Evolutionary conservation across 768 basidiomycete genomes (phyloP).

Genomic region (Mycena chlorophos): DNA sequence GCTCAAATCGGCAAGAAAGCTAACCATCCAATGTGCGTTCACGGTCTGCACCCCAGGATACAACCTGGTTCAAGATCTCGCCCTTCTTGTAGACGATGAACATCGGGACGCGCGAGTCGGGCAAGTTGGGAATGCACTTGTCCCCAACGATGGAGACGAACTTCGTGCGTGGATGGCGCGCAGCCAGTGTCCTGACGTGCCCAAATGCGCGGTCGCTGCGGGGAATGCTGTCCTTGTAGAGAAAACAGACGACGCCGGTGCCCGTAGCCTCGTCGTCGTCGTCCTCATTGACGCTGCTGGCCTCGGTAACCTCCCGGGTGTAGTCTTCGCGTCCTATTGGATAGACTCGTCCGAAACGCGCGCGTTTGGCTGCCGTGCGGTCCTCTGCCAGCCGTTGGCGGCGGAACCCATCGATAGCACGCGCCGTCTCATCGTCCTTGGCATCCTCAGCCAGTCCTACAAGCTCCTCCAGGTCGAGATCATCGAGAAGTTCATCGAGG

Average conservation of each 20-base stretch:
- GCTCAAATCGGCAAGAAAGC: conserved; percentile 13
- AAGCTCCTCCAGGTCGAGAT: conserved; percentile 63
- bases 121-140: conserved; percentile 95
- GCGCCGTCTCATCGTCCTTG: conserved; percentile 72
- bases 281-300: conserved; percentile 69
- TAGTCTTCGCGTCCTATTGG: conserved; percentile 94
- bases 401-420: conserved; percentile 66
- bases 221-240: conserved; percentile 91
- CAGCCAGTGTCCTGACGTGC: conserved; percentile 72
- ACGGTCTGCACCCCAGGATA: conserved; percentile 80
- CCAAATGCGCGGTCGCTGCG: conserved; percentile 74
- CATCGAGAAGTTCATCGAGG: conserved; percentile 65
- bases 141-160: conserved; percentile 94
- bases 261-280: conserved; percentile 69
- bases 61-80: conserved; percentile 83
- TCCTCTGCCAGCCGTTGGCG: conserved; percentile 67
- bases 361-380: conserved; percentile 52
- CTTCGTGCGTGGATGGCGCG: conserved; percentile 87
- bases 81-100: conserved; percentile 90
- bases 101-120: conserved; percentile 88
- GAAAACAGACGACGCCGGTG: conserved; percentile 90
- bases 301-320: conserved; percentile 92
- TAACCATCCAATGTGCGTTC: conserved; percentile 78
- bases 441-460: conserved; percentile 71
- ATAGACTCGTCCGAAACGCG: conserved; percentile 80